Evolutionary conservation across 495 filamentous ascomycete genomes (phyloP).

Genomic region (Geopyxis carbonaria): DNA sequence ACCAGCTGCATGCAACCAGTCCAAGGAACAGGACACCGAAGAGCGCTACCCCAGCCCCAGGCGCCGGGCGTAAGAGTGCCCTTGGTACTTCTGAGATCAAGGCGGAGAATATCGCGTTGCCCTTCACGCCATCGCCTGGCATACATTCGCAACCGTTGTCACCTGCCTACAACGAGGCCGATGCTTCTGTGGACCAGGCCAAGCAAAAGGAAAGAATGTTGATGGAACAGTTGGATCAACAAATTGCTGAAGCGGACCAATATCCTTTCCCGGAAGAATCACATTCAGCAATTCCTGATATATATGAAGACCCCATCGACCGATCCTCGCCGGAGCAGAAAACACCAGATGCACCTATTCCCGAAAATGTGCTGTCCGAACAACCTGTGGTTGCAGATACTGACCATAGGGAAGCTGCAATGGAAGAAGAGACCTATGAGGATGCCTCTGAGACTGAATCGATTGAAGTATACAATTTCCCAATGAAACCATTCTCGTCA

Average conservation of each 20-base stretch:
- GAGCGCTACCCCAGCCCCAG: constrained; percentile 12
- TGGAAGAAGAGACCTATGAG: constrained; percentile 44
- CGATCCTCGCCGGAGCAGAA: too few species aligned
- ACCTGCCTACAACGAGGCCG: constrained; percentile 24
- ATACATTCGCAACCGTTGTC: constrained; percentile 23
- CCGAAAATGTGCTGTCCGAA: too few species aligned
- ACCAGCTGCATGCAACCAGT: constrained; percentile 50
- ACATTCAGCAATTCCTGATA: too few species aligned
- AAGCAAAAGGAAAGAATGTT: constrained; percentile 33
- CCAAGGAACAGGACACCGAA: constrained; percentile 40
- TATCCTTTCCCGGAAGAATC: constrained; percentile 28
- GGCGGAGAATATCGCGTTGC: constrained; percentile 21
- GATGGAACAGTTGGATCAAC: constrained; percentile 30
- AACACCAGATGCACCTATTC: too few species aligned
- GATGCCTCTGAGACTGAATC: constrained; percentile 49
- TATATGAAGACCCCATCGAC: too few species aligned
- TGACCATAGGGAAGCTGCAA: constrained; percentile 30
- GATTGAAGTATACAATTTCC: constrained; percentile 80
- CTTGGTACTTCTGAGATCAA: constrained; percentile 15
- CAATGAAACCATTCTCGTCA: constrained; percentile 83
- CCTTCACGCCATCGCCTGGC: constrained; percentile 28
- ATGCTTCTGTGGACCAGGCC: constrained; percentile 25
- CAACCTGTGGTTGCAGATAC: too few species aligned
- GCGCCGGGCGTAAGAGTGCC: constrained; percentile 16
- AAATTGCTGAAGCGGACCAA: constrained; percentile 31